Base-by-base conservation (phyloP, 1,284 basidiomycete genomes). In the Microbotryomycetes sp. region DNA sequence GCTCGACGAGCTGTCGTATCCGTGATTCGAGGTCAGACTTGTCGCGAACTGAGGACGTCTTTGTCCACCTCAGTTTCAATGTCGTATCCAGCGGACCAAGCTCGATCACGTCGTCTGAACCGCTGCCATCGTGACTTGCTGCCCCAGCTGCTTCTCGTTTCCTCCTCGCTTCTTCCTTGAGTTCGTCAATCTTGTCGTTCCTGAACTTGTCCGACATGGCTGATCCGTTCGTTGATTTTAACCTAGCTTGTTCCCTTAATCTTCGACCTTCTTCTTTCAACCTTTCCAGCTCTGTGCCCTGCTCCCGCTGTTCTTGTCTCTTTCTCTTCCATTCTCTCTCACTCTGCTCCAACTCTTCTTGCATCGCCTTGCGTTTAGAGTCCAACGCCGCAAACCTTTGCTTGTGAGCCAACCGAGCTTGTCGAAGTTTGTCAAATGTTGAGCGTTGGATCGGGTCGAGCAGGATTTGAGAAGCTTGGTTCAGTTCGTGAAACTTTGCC, bases 21-120 rank as follows among this genome's bases (percentile, higher is more conserved):
- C 35, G 54, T 11, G 48, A 7, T 4, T 53, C 50, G 30, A 69
- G 54, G 13, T 45, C 46, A 1, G 30, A 5, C n/a, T 21, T 27
- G 31, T 65, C 35, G 5, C 51, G 26, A 0, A 46, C 41, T 4
- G 49, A 9, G 2, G 45, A 26, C 3, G 47, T 41, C 5, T 50
- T 55, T 24, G 46, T 54, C 70, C 70, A 71, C 30, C 68, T 71
- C 45, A 71, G 15, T 31, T 61, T 65, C 52, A 71, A 54, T 7
- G 70, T 71, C 35, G 64, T 71, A 52, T 71, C 70, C n/a, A 71
- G 61, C 26, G 67, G 62, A 1, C 65, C 70, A 23, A 68, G 57
- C 27, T 60, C 66, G 29, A 60, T 31, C 21, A 54, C 47, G 47
- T n/a, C 47, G 47, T n/a, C 23, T n/a, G 47, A 49, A n/a, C 13